Evolutionary conservation across 345 rosid genomes (phyloP).

Genomic region (Trapa bicornis): DNA sequence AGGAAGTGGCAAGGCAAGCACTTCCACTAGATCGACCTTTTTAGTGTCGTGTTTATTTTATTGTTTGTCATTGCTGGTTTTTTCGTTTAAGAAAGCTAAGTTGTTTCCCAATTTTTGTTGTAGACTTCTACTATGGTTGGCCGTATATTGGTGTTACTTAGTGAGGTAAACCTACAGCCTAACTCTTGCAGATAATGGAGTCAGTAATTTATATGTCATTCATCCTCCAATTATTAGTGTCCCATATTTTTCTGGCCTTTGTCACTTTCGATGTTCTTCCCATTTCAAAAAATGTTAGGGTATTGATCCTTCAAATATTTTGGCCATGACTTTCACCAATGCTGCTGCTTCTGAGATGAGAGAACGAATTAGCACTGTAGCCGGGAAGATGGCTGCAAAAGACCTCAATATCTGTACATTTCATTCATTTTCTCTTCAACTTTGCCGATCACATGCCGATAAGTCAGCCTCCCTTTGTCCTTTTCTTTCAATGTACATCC

Average conservation of each 20-base stretch:
- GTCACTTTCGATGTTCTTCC: not conserved
- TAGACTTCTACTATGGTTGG: constrained; percentile 98
- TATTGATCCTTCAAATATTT: constrained; percentile 60
- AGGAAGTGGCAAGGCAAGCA: constrained; percentile 89
- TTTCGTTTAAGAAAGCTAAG: constrained; percentile 7
- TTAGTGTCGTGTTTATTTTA: not conserved
- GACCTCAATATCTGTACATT: constrained; percentile 82
- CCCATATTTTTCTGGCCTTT: not conserved
- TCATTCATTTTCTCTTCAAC: constrained; percentile 87
- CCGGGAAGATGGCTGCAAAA: constrained; percentile 75
- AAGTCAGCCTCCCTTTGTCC: constrained; percentile 36
- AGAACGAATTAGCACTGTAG: constrained; percentile 60
- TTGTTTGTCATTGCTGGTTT: constrained; percentile 2
- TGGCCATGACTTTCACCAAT: constrained; percentile 96
- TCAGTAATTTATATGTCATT: not conserved
- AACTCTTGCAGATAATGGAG: not conserved
- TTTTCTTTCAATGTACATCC: not conserved
- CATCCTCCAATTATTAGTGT: not conserved
- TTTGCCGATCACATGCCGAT: constrained; percentile 87
- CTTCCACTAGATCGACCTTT: not conserved
- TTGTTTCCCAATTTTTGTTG: constrained; percentile 14
- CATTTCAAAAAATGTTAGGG: constrained; percentile 39
- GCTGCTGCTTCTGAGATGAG: constrained; percentile 96
- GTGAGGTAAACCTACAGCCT: constrained; percentile 37
- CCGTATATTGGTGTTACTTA: constrained; percentile 62